Conservation (phyloP, 75 land plant genomes). For the Cupressus sempervirens region DNA sequence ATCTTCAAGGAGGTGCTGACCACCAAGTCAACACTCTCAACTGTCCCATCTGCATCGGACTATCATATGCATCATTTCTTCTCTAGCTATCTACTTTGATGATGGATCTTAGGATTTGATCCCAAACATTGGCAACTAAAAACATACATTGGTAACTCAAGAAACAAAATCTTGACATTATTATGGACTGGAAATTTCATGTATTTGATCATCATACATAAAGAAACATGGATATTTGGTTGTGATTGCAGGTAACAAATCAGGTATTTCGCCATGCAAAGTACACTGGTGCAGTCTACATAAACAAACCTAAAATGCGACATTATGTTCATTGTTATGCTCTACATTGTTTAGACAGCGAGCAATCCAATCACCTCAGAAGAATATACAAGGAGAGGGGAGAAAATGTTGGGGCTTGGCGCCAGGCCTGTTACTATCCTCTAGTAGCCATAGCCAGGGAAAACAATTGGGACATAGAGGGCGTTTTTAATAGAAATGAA, state of each 20-base stretch:
- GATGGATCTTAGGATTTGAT: too few relatives aligned
- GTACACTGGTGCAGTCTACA: conserved; percentile 88
- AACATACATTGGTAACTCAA: too few relatives aligned
- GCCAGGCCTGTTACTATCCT: conserved; percentile 94
- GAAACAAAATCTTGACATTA: too few relatives aligned
- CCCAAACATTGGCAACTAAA: too few relatives aligned
- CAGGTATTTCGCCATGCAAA: conserved; percentile 95
- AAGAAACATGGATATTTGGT: not conserved
- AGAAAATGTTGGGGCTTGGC: conserved; percentile 95
- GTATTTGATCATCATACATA: not conserved
- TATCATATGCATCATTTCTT: not conserved
- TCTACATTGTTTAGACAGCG: conserved; percentile 84
- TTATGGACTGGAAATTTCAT: too few relatives aligned
- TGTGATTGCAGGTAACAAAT: conserved; percentile 74
- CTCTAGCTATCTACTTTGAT: too few relatives aligned
- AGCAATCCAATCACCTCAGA: conserved; percentile 70
- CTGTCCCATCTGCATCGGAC: not conserved
- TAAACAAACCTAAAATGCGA: conserved; percentile 98
- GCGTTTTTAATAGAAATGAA: conserved; percentile 82
- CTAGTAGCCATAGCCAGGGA: conserved; percentile 74
- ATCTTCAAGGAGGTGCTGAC: too few relatives aligned
- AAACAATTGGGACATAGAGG: conserved; percentile 89
- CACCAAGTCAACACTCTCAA: too few relatives aligned
- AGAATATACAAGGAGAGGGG: conserved; percentile 83
- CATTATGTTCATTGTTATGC: conserved; percentile 99